Evolutionary conservation across 2,329 filamentous ascomycete species (phyloP), one percentile per base, ranked within the genome.

Genomic region (Echinosphaeria canescens): DNA sequence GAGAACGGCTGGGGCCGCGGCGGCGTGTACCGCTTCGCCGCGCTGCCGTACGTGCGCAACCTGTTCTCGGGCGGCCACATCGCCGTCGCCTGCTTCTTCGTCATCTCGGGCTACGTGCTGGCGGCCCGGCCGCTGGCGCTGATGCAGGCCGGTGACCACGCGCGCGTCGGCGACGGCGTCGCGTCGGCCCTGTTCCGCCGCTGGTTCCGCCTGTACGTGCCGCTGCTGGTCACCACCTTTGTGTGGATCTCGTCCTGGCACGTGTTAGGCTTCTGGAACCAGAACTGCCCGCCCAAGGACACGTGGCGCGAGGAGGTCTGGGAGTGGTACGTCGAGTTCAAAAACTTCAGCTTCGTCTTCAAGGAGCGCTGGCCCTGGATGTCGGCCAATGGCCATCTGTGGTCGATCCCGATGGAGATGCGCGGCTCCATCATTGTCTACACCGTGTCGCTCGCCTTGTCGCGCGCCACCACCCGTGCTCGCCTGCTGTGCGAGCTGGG

Each of bases 321-420:
- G 48, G 35, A 42, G 5, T 51, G 56, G 37, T 60, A 59, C 33
- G 31, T 41, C 31, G 64, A 75, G 40, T 51, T 64, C 40, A 76
- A 75, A 41, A 74, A 74, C 42, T 75, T 71, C 47, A 75, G 60
- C 43, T 76, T 71, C 40, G 41, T 74, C 22, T 76, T 66, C 46
- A 59, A 62, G 23, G 53, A 52, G 6, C 63, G 65, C 5, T 47
- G 57, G 8, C 57, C 62, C 9, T 71, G 63, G 51, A 54, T 69
- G 29, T 45, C 47, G 10, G 65, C 65, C 45, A 67, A 70, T 35
- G 53, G 51, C 15, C 69, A 74, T 34, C 40, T 62, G 3, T 73
- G 67, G 65, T 70, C 59, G 0, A 74, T 75, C 28, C 66, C 69
- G 0, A 48, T 67, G 13, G 69, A 75, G 38, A 60, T 70, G 44